Base-by-base conservation (phyloP, 345 rosid genomes). In the Mangifera indica region DNA sequence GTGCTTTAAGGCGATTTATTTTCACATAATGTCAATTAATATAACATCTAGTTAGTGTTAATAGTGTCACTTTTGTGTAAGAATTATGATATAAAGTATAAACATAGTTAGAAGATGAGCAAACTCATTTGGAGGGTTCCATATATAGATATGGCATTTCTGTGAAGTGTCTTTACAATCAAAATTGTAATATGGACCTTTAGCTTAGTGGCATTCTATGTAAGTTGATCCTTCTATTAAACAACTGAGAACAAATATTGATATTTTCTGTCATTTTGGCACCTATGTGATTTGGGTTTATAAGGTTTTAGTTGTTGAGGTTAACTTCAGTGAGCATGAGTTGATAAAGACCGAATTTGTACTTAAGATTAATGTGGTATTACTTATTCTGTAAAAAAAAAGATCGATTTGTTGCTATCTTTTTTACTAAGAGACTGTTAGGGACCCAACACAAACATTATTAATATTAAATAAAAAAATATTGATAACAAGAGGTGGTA, bases 321-420 rank as follows among this genome's bases (percentile, higher is more conserved):
- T 70, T 66, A 11, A 29, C 17, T 54, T 10, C 21, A 22, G 24
- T 12, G 13, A 74, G 74, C 51, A 59, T 46, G 58, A 64, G 29
- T 70, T 75, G 25, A 66, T 71, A 22, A 20, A 63, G 55, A 34
- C 17, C 6, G 42, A 26, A 52, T 32, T 72, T 69, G 18, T 56
- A 45, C 42, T 37, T 5, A 5, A 37, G 42, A 37, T 37, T 37
- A 8, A 14, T 46, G 51, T 1, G 51, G 14, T 45, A 45, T 45
- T 45, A 10, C 51, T 46, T 10, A 14, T 46, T 46, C 51, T 46
- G 51, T 15, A 46, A 46, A 46, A 46, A 46, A 46, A 11, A 46
- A 46, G 51, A 46, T 46, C 2, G 4, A 11, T 61, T 18, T 37
- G 24, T 61, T 10, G 20, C 17, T 61, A n/a, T 37, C 40, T 24